phyloP scores from a whole-genome alignment of 192 early-diverging fungal genomes.

The Entomortierella parvispora region DNA sequence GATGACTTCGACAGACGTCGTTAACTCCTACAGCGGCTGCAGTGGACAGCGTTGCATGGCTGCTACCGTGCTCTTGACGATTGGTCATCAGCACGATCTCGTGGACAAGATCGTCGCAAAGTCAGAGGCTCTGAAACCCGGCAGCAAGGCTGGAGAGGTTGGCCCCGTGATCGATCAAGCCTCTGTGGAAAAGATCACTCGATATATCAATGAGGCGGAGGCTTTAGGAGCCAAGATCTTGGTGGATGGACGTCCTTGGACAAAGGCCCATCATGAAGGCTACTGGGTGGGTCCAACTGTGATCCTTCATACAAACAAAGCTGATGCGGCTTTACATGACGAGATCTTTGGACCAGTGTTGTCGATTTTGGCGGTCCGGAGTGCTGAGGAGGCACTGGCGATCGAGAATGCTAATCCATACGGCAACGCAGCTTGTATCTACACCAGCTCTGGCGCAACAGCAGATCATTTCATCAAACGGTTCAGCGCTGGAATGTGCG shows the following conservation, averaged over 20 bases:
- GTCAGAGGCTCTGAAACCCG: slow-evolving; percentile 63
- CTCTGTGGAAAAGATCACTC: slow-evolving; percentile 69
- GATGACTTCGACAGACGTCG: slow-evolving; percentile 82
- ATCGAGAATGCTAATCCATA: slow-evolving; percentile 79
- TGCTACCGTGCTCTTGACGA: slow-evolving; percentile 74
- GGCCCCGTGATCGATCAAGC: slow-evolving; percentile 82
- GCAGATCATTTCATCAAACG: slow-evolving; percentile 76
- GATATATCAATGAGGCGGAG: slow-evolving; percentile 68
- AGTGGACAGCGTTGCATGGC: slow-evolving; percentile 86
- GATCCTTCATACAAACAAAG: slow-evolving; percentile 64
- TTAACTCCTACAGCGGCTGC: slow-evolving; percentile 81
- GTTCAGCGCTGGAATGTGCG: slow-evolving; percentile 84
- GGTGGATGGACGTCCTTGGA: slow-evolving; percentile 73
- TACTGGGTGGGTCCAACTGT: slow-evolving; percentile 83
- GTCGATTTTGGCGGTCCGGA: slow-evolving; percentile 65
- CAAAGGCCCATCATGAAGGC: slow-evolving; percentile 53
- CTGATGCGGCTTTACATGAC: slow-evolving; percentile 72
- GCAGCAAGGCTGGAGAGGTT: slow-evolving; percentile 62
- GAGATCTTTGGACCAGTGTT: slow-evolving; percentile 90
- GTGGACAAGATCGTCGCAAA: slow-evolving; percentile 69
- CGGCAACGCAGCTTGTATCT: slow-evolving; percentile 80
- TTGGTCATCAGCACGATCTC: slow-evolving; percentile 75
- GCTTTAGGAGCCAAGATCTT: slow-evolving; percentile 67
- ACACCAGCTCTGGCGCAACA: slow-evolving; percentile 67
- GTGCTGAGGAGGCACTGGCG: slow-evolving; percentile 70